A percentile compares a stretch with the other conserved stretches of the same genome.
These are phyloP conservation scores for Pseudonectria buxi DNA, from an alignment of 2,329 filamentous ascomycete genomes.

Conservation along the genomic window DNA sequence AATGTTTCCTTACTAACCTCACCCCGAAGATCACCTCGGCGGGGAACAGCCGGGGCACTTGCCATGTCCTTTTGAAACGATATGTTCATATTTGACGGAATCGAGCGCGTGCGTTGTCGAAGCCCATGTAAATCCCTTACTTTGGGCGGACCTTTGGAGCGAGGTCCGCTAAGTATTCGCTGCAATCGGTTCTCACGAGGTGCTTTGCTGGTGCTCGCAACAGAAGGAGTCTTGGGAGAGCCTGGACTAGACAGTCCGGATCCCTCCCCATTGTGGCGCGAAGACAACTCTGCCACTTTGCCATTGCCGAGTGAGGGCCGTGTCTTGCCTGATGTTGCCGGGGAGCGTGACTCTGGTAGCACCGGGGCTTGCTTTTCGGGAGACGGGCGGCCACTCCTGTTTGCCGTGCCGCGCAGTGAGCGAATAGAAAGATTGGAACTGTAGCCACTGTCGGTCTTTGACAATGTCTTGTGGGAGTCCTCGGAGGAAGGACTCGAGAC, in stretches of 20 bases:
- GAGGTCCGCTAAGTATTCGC: conserved; percentile 1
- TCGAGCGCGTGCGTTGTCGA: neutral
- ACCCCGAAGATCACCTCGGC: conserved; percentile 30
- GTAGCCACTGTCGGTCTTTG: conserved; percentile 56
- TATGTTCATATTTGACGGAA: conserved; percentile 29
- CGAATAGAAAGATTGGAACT: conserved; percentile 53
- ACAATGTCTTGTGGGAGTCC: conserved; percentile 37
- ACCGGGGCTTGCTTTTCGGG: conserved; percentile 11
- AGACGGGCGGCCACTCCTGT: conserved; percentile 14
- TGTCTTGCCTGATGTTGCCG: neutral
- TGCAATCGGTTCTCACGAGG: conserved; percentile 2
- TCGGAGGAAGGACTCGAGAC: conserved; percentile 39
- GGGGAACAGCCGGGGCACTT: conserved; percentile 28
- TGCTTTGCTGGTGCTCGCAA: neutral
- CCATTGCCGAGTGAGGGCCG: conserved; percentile 1
- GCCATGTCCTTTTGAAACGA: conserved; percentile 30
- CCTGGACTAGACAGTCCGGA: neutral
- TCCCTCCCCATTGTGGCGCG: too few species aligned
- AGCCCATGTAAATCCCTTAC: conserved; percentile 2
- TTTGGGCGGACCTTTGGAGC: too few species aligned
- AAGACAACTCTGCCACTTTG: too few species aligned
- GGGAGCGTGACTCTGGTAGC: conserved; percentile 7
- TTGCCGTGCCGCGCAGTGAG: conserved; percentile 35
- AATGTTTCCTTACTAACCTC: conserved; percentile 41
- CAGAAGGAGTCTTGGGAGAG: neutral